Base-by-base conservation (phyloP, 208 protist genomes). In the Polymyxa betae region DNA sequence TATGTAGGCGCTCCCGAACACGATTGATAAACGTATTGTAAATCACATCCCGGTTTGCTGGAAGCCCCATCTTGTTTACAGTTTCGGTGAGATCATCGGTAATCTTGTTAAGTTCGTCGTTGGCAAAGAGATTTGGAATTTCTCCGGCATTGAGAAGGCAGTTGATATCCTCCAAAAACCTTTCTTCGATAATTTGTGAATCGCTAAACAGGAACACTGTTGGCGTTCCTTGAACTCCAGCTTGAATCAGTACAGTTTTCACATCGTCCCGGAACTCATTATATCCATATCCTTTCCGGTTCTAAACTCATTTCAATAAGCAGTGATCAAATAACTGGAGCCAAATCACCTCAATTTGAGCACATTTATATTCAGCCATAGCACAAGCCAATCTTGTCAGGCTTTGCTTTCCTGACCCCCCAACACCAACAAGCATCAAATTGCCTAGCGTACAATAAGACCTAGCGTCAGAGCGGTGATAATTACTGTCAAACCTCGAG, bases 151-250 rank as follows among this genome's bases (percentile, higher is more conserved):
- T 99, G 16, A 99, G 95, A 45, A 99, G 95, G 94, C 97, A 98
- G 94, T 99, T 99, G 88, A 99, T 95, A 94, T 98, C 97, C 94
- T 99, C 97, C 32, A 99, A 95, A 94, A 98, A 98, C 89, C 96
- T 92, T 93, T 98, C 97, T 52, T 96, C 92, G 32, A 98, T 95
- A 88, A 99, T 96, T 93, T 99, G 97, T 0, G 95, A 95, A 93
- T 99, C 98, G 44, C 95, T 96, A 40, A 99, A 92, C 52, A 98
- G 96, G 91, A 99, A 98, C 32, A 98, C 93, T 68, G 97, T 95
- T 38, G 95, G 94, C 90, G 96, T 93, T 88, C 96, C 94, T 54
- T 95, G 94, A 91, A 95, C 95, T 16, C 97, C 97, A 90, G 96
- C 95, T 38, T 93, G 95, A 0, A 96, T 90, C 77, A 97, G 94